Base-by-base conservation (phyloP, 2,329 filamentous ascomycete species). In the Rhexocercosporidium sp. region DNA sequence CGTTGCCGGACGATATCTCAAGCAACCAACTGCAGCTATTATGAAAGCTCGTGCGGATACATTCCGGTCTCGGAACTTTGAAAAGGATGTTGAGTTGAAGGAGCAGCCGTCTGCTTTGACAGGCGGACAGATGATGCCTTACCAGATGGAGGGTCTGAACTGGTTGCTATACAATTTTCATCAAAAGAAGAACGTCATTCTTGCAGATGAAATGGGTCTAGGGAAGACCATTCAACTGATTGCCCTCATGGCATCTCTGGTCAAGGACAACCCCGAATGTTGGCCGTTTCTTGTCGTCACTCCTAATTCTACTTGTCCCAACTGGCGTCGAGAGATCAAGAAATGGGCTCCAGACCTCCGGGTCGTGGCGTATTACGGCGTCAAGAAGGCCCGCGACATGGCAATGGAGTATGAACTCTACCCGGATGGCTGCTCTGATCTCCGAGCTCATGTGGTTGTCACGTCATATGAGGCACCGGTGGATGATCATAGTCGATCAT, bases 131-230 rank as follows among this genome's bases (percentile, higher is more conserved):
- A 82, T 98, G 66, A 98, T 98, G 94, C 87, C 89, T 39, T 98
- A 99, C 75, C 96, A 99, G 77, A 81, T 96, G 53, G 92, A 97
- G 67, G 96, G 96, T 22, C 83, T 97, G 61, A 97, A 98, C 75
- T 99, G 96, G 94, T 86, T 99, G 2, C 90, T 97, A 67, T 94
- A 92, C 77, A 96, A 96, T 76, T 98, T 93, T 83, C 92, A 94
- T 74, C 84, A 87, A 60, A 85, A 90, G 72, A 90, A 92, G 75
- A 98, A 96, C 75, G 92, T 94, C 31, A 95, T 98, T 66, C 86
- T 98, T 7, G 96, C 96, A 0, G 96, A 99, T 76, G 96, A 99
- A 77, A 99, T 99, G 96, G 96, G 96, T 47, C 86, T 99, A 1
- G 96, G 96, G 37, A 99, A 99, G 82, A 99, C 96, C 0, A 93